Evolutionary conservation across 176 grass and related monocot species (phyloP).

Genomic region (Elymus sibiricus): DNA sequence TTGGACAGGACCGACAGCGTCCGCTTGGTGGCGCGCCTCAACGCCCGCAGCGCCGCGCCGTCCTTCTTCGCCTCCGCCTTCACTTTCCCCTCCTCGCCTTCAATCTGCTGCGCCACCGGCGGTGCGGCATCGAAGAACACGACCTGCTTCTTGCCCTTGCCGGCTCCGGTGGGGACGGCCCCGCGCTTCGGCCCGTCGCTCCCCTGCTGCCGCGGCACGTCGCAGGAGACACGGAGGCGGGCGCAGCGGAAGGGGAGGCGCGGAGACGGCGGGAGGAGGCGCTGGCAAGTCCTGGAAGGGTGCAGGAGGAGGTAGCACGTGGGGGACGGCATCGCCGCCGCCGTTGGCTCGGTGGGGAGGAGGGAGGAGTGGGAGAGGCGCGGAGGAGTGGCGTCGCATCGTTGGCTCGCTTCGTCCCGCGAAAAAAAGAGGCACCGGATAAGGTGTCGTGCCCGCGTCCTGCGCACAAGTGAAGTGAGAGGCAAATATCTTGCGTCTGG

Average conservation of each 20-base stretch:
- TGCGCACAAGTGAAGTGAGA: neutral
- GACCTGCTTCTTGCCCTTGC: constrained; percentile 67
- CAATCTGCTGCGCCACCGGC: constrained; percentile 25
- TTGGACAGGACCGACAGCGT: constrained; percentile 71
- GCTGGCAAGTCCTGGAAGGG: neutral
- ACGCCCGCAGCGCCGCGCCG: constrained; percentile 25
- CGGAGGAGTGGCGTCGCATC: constrained; percentile 14
- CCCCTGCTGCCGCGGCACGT: constrained; percentile 21
- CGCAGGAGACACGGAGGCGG: constrained; percentile 35
- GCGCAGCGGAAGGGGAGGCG: neutral
- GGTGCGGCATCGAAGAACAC: constrained; percentile 78
- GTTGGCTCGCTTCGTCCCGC: neutral
- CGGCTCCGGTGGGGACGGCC: constrained; percentile 3
- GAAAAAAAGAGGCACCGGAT: constrained; percentile 18
- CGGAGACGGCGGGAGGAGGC: neutral
- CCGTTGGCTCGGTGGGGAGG: neutral
- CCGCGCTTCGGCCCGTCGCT: constrained; percentile 24
- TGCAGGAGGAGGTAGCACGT: constrained; percentile 36
- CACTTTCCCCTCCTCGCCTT: neutral
- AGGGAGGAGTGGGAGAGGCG: constrained; percentile 20
- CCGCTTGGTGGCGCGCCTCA: constrained; percentile 49
- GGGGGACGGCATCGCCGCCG: constrained; percentile 36
- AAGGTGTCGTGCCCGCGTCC: constrained; percentile 28
- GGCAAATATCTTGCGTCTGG: neutral
- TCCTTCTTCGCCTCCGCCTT: neutral